These are phyloP conservation scores for Neonothopanus nambi DNA, from an alignment of 1,284 basidiomycete species.

Conservation along the genomic window DNA sequence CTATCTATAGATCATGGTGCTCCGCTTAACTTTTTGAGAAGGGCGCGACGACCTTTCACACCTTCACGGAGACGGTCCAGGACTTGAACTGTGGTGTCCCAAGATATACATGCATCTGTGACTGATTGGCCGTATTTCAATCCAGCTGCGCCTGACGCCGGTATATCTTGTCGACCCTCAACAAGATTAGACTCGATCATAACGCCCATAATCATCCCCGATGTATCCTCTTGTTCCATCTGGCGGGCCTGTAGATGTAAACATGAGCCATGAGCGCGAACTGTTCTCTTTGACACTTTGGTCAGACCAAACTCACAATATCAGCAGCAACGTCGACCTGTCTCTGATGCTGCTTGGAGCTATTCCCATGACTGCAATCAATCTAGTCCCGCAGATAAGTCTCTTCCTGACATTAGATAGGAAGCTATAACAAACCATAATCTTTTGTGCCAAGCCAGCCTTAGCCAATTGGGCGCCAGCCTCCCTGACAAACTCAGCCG, in stretches of 20 bases:
- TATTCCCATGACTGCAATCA: constrained; percentile 96
- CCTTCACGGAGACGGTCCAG: constrained; percentile 82
- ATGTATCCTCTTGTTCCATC: constrained; percentile 70
- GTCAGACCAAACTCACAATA: constrained; percentile 55
- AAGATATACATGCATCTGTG: constrained; percentile 89
- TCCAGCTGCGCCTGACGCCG: constrained; percentile 71
- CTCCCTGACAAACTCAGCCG: constrained; percentile 75
- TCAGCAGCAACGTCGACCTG: constrained; percentile 85
- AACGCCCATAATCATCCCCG: constrained; percentile 86
- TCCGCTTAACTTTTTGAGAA: constrained; percentile 36
- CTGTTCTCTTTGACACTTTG: not conserved
- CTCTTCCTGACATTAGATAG: not conserved
- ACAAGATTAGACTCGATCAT: constrained; percentile 97
- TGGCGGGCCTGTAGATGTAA: constrained; percentile 58
- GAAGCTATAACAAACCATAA: constrained; percentile 62
- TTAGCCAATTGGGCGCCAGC: constrained; percentile 78
- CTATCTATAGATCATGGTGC: too few relatives aligned
- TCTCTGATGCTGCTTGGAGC: constrained; percentile 82
- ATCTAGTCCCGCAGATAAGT: constrained; percentile 49
- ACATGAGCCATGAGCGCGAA: not conserved
- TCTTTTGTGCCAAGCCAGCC: constrained; percentile 75
- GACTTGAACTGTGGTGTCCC: constrained; percentile 82
- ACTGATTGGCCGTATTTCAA: constrained; percentile 89
- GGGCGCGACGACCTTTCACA: constrained; percentile 70
- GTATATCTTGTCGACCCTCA: constrained; percentile 88